These are phyloP conservation scores for Candida parachauliodes DNA, from an alignment of 805 yeast genomes.

Conservation along the genomic window DNA sequence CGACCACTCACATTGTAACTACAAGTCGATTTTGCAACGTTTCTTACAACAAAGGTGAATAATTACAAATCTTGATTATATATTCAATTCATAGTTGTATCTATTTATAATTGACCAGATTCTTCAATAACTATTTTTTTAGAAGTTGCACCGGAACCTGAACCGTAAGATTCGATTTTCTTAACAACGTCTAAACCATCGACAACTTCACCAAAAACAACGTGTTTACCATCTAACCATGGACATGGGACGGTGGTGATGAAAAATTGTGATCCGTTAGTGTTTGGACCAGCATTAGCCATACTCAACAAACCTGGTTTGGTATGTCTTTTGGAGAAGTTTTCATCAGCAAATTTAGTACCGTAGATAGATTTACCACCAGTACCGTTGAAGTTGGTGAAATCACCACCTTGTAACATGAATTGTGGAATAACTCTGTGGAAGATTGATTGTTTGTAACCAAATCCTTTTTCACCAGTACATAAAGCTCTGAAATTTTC, in stretches of 20 bases:
- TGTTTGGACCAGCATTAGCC: slow-evolving; percentile 94
- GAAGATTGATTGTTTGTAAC: slow-evolving; percentile 82
- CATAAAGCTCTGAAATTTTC: slow-evolving; percentile 79
- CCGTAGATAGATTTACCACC: slow-evolving; percentile 92
- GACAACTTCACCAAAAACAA: slow-evolving; percentile 72
- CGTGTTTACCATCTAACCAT: slow-evolving; percentile 78
- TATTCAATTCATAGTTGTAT: background rate
- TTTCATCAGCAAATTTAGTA: slow-evolving; percentile 59
- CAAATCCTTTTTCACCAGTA: slow-evolving; percentile 93
- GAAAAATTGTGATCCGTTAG: slow-evolving; percentile 90
- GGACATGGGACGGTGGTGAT: slow-evolving; percentile 77
- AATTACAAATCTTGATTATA: too few relatives aligned
- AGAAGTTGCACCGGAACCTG: slow-evolving; percentile 62
- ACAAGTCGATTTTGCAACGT: too few relatives aligned
- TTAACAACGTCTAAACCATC: slow-evolving; percentile 61
- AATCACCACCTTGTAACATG: slow-evolving; percentile 83
- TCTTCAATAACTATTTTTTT: slow-evolving; percentile 63
- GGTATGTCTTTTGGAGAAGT: slow-evolving; percentile 70
- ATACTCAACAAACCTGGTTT: slow-evolving; percentile 80
- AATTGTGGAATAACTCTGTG: slow-evolving; percentile 96
- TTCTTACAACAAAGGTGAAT: too few relatives aligned
- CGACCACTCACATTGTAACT: too few relatives aligned
- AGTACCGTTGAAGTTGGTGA: slow-evolving; percentile 71
- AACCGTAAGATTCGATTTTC: slow-evolving; percentile 62
- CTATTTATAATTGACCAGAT: slow-evolving; percentile 54